Conservation (phyloP, 2,329 filamentous ascomycete genomes). For the Diaporthe sp. region DNA sequence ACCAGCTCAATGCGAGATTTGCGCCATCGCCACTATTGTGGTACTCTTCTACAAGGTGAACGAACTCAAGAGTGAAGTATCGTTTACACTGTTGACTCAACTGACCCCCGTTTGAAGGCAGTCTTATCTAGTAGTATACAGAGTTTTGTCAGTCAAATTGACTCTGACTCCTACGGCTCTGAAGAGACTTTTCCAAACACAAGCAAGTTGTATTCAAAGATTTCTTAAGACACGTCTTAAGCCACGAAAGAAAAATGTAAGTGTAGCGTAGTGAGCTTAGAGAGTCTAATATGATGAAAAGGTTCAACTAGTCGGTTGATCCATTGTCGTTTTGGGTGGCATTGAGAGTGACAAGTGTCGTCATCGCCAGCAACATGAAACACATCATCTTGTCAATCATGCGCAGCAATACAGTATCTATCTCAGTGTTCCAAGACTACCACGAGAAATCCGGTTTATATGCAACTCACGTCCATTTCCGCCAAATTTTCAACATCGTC, state of each 20-base stretch:
- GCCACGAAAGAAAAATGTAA: neutral
- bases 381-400: neutral
- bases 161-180: no score
- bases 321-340: neutral
- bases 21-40: no score
- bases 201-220: neutral
- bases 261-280: neutral
- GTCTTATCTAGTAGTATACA: neutral
- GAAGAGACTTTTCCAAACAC: neutral
- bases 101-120: neutral
- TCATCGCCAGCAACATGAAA: no score
- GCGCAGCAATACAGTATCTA: neutral
- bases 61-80: no score
- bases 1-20: no score
- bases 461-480: rapidly evolving
- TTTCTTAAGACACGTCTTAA: neutral
- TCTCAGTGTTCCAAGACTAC: neutral
- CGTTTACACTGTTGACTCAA: no score
- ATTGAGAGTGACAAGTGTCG: neutral
- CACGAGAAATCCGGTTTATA: neutral
- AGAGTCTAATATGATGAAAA: neutral
- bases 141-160: no score
- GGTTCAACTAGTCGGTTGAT: neutral
- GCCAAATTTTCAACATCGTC: neutral
- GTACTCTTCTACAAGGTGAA: no score